Evolutionary conservation across 2,329 filamentous ascomycete species (phyloP), one percentile per base, ranked within the genome.

Genomic region (Hirsutella minnesotensis): DNA sequence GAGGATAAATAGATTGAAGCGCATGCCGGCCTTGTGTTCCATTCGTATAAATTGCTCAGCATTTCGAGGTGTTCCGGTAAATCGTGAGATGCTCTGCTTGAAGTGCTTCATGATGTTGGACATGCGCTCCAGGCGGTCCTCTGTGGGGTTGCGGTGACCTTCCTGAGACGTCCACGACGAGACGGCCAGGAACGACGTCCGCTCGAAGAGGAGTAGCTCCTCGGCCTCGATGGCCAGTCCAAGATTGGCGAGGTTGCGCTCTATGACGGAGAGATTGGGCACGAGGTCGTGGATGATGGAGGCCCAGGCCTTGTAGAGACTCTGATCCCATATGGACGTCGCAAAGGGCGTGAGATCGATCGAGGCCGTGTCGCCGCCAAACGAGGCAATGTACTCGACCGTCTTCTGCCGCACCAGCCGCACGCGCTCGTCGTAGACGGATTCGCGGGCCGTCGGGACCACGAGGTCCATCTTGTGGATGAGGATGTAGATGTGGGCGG

Each of bases 401-500:
- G 85, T 89, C 56, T 86, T 86, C 49, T 79, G 76, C 45, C 82
- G 77, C 48, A 95, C 86, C 43, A 88, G 70, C 24, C 77, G 72
- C 20, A 88, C 82, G 47, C 87, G 82, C 55, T 94, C 85, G 48
- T 90, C 81, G 62, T 94, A 95, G 49, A 95, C 79, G 45, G 78
- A 70, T 57, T 88, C 81, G 47, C 89, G 84, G 51, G 83, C 78
- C 44, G 83, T 77, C 33, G 81, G 77, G 51, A 89, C 84, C 39
- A 96, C 87, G 21, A 98, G 77, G 61, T 98, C 92, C 85, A 98
- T 95, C 67, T 98, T 98, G 79, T 98, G 92, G 51, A 98, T 85
- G 37, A 98, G 78, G 47, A 92, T 85, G 66, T 96, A 98, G 55
- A 98, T 82, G 60, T 86, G 85, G 48, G 90, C 87, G 3, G 70